phyloP scores from a whole-genome alignment of 2,329 filamentous ascomycete species.

The Cucurbitaria berberidis region DNA sequence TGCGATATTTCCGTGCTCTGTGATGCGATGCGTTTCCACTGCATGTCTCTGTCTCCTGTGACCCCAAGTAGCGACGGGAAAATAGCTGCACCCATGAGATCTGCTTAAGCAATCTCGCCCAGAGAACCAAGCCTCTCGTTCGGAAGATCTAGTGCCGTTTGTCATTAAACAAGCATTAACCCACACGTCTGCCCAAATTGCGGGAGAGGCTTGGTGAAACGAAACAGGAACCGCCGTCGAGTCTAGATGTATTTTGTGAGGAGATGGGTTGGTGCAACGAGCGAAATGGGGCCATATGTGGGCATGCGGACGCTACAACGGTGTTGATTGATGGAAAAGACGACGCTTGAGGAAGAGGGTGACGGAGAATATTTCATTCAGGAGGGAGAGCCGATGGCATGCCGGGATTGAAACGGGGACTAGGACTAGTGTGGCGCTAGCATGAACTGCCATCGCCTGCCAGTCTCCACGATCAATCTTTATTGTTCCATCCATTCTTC shows the following conservation, averaged over 20 bases:
- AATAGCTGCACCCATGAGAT: not conserved
- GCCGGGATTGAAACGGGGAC: constrained; percentile 1
- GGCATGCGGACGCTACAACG: not conserved
- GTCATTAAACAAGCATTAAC: constrained; percentile 5
- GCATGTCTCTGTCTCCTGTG: not conserved
- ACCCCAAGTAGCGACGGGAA: not conserved
- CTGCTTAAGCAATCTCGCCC: not conserved
- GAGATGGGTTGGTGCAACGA: constrained; percentile 4
- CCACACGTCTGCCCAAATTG: constrained; percentile 20
- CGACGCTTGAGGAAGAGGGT: not conserved
- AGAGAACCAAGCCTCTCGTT: constrained; percentile 12
- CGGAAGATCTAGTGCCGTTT: constrained; percentile 16
- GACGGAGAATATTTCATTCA: constrained; percentile 8
- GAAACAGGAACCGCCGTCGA: constrained; percentile 8
- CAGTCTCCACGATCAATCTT: not conserved
- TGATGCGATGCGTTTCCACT: not conserved
- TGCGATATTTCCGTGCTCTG: not conserved
- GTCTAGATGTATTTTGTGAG: constrained; percentile 14
- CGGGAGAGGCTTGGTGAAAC: constrained; percentile 26
- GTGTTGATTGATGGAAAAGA: constrained; percentile 31
- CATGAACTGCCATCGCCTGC: not conserved
- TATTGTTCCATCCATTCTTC: not conserved
- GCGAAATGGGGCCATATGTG: not conserved
- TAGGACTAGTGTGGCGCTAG: constrained; percentile 1
- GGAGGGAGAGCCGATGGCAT: constrained; percentile 1